These are phyloP conservation scores for Pyricularia pennisetigena DNA, from an alignment of 2,329 filamentous ascomycete genomes.

Conservation along the genomic window DNA sequence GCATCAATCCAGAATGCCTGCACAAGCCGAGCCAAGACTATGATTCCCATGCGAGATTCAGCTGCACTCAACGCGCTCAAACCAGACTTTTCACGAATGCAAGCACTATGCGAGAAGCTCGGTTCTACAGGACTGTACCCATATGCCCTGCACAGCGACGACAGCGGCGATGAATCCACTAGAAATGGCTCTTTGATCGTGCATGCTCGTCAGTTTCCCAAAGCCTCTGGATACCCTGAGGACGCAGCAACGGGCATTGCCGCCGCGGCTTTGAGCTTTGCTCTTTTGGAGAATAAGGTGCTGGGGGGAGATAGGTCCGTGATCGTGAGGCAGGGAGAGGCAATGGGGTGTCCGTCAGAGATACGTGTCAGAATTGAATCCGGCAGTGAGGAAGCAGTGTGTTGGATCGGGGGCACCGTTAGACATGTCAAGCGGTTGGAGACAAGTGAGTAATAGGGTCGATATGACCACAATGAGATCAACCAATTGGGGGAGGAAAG, in stretches of 20 bases:
- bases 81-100: not conserved
- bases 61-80: not conserved
- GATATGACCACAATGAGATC: not conserved
- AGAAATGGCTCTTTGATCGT: not conserved
- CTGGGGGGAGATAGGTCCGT: not conserved
- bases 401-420: not conserved
- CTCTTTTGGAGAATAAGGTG: not conserved
- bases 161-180: not conserved
- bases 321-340: conserved; percentile 1
- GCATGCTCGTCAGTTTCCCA: conserved; percentile 1
- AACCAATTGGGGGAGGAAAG: not conserved
- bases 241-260: conserved; percentile 1
- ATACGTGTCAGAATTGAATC: not conserved
- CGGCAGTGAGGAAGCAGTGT: not conserved
- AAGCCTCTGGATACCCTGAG: not conserved
- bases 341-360: conserved; percentile 1
- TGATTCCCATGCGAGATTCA: not conserved
- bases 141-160: not conserved
- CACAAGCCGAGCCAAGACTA: conserved; percentile 1
- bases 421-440: not conserved
- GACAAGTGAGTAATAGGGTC: not conserved
- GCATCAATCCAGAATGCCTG: not conserved
- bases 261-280: not conserved
- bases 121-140: not conserved
- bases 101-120: not conserved